These are phyloP conservation scores for Uromyces viciae-fabae DNA, from an alignment of 1,284 basidiomycete species.

Conservation along the genomic window DNA sequence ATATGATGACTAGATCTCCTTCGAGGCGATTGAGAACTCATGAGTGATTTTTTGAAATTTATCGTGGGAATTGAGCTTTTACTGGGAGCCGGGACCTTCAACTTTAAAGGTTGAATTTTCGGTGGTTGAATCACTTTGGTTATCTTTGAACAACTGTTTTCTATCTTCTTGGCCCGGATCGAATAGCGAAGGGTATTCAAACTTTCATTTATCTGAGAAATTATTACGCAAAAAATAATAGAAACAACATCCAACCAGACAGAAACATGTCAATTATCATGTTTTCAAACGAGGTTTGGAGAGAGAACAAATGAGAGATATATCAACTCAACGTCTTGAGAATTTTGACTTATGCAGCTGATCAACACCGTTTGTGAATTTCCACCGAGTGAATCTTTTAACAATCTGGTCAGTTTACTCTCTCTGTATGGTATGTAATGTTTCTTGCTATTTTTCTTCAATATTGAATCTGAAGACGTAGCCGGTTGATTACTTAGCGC, in stretches of 20 bases:
- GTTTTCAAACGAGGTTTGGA: neutral
- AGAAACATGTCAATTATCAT: neutral
- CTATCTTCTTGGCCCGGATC: constrained; percentile 20
- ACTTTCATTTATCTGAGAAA: constrained; percentile 32
- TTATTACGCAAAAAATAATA: too few species aligned
- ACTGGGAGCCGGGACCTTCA: neutral
- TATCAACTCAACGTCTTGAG: constrained; percentile 5
- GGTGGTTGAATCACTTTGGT: constrained; percentile 7
- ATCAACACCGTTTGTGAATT: constrained; percentile 41
- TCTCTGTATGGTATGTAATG: constrained; percentile 36
- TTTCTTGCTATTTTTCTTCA: neutral
- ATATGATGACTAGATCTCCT: neutral
- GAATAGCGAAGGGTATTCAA: constrained; percentile 36
- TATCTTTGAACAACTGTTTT: constrained; percentile 19
- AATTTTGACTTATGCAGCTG: constrained; percentile 23
- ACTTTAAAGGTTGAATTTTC: neutral
- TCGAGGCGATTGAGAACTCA: neutral
- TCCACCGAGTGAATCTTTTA: constrained; percentile 37
- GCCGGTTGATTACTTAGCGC: constrained; percentile 11
- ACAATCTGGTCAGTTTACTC: constrained; percentile 30
- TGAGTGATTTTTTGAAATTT: neutral
- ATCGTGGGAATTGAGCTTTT: neutral
- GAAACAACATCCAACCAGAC: neutral
- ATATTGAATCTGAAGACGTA: neutral
- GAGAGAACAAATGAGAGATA: neutral